phyloP scores from a whole-genome alignment of 1,139 yeast species.

The Sugiyamaella neomexicana region DNA sequence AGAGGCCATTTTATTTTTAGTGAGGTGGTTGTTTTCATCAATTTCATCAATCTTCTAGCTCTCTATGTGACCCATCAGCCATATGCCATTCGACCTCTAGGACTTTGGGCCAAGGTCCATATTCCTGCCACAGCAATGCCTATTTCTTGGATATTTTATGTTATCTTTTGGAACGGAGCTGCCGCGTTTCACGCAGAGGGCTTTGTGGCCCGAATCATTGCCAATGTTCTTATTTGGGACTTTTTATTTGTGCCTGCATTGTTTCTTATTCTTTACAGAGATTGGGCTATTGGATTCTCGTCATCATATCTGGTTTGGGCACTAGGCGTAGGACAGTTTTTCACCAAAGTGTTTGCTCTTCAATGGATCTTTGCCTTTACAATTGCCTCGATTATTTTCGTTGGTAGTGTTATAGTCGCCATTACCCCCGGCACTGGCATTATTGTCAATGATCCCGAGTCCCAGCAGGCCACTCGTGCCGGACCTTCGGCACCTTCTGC shows the following conservation, averaged over 20 bases:
- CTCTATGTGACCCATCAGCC: constrained; percentile 64
- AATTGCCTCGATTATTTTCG: constrained; percentile 56
- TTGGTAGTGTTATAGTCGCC: constrained; percentile 51
- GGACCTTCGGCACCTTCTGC: constrained; percentile 7
- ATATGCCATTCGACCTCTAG: constrained; percentile 52
- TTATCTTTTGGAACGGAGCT: constrained; percentile 83
- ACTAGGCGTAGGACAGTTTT: constrained; percentile 66
- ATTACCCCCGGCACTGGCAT: constrained; percentile 27
- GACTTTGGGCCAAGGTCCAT: constrained; percentile 59
- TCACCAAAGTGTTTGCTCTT: constrained; percentile 66
- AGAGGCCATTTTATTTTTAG: constrained; percentile 53
- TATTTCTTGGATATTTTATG: constrained; percentile 69
- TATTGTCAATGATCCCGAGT: constrained; percentile 3
- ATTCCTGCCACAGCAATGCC: constrained; percentile 69
- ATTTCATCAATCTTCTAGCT: constrained; percentile 57
- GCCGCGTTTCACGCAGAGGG: constrained; percentile 55
- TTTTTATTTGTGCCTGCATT: constrained; percentile 64
- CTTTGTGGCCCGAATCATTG: constrained; percentile 62
- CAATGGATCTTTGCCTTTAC: constrained; percentile 83
- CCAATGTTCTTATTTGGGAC: constrained; percentile 77
- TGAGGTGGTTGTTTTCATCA: constrained; percentile 56
- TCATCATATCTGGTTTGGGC: constrained; percentile 61
- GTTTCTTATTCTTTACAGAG: constrained; percentile 59
- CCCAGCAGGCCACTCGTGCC: background rate
- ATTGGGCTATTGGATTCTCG: constrained; percentile 69